Evolutionary conservation across 441 rosid species (phyloP).

Genomic region (Populus tomentosa): DNA sequence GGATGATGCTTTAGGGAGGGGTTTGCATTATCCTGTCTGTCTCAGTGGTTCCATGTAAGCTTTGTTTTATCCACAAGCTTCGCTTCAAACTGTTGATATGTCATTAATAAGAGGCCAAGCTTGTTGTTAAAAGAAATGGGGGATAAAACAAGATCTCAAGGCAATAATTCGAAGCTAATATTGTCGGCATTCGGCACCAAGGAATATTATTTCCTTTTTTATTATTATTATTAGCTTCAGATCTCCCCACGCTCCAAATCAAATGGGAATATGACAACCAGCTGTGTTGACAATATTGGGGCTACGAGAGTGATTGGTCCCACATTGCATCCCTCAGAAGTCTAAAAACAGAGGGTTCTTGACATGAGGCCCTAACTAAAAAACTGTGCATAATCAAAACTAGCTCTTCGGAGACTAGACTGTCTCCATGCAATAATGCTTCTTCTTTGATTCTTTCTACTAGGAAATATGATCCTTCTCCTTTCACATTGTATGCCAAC

Average conservation of each 20-base stretch:
- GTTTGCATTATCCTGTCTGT: constrained; percentile 12
- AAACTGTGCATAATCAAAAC: constrained; percentile 1
- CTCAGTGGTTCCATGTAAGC: constrained; percentile 18
- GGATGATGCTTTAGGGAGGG: background rate
- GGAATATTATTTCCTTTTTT: no score
- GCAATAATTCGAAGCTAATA: background rate
- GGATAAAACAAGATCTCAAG: background rate
- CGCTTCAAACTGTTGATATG: constrained; percentile 2
- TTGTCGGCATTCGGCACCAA: background rate
- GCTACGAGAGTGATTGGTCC: constrained; percentile 20
- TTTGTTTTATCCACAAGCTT: constrained; percentile 11
- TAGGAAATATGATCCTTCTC: background rate
- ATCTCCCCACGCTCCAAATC: background rate
- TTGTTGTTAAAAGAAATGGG: background rate
- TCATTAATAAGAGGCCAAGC: background rate
- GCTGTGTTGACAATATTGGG: background rate
- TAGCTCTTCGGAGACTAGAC: constrained; percentile 20
- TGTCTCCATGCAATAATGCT: constrained; percentile 1
- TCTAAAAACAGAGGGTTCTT: background rate
- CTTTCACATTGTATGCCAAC: background rate
- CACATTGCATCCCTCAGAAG: constrained; percentile 1
- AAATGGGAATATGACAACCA: background rate
- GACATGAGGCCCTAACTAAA: constrained; percentile 18
- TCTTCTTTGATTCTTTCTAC: background rate
- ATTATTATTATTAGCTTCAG: background rate